Evolutionary conservation across 1,284 basidiomycete genomes (phyloP).

Genomic region (Moesziomyces parantarcticus): DNA sequence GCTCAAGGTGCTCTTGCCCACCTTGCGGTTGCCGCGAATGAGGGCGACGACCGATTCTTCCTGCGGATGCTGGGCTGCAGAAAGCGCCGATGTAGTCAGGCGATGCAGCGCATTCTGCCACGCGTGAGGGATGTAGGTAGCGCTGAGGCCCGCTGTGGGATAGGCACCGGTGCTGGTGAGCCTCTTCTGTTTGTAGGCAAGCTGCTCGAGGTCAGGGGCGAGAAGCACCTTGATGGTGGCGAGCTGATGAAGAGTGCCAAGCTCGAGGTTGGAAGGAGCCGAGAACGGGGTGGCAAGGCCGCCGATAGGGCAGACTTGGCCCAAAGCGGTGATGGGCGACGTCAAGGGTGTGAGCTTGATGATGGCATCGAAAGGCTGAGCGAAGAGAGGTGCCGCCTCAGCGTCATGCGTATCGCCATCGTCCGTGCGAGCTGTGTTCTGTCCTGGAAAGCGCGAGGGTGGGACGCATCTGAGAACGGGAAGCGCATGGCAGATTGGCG

Average conservation of each 20-base stretch:
- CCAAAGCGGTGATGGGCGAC: slow-evolving; percentile 27
- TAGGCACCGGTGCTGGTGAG: slow-evolving; percentile 7
- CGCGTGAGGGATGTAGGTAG: slow-evolving; percentile 39
- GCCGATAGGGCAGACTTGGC: slow-evolving; percentile 34
- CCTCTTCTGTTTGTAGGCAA: slow-evolving; percentile 12
- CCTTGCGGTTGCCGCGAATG: slow-evolving; percentile 84
- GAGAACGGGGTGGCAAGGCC: slow-evolving; percentile 34
- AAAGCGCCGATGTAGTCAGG: slow-evolving; percentile 13
- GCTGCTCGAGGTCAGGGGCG: slow-evolving; percentile 13
- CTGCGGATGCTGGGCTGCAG: slow-evolving; percentile 29
- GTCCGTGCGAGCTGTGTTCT: not conserved
- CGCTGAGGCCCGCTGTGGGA: slow-evolving; percentile 26
- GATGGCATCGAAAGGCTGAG: slow-evolving; percentile 19
- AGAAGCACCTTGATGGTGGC: slow-evolving; percentile 31
- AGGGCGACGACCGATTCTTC: slow-evolving; percentile 69
- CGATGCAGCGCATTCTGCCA: slow-evolving; percentile 29
- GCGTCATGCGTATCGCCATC: not conserved
- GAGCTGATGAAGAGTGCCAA: slow-evolving; percentile 24
- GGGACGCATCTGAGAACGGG: slow-evolving; percentile 29
- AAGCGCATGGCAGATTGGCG: slow-evolving; percentile 35
- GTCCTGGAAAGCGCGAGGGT: slow-evolving; percentile 6
- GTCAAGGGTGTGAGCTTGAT: slow-evolving; percentile 29
- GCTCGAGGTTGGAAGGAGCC: slow-evolving; percentile 23
- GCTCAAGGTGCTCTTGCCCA: slow-evolving; percentile 89
- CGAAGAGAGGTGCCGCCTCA: not conserved